phyloP scores from a whole-genome alignment of 306 rosid species.

The Cucurbita maxima region DNA sequence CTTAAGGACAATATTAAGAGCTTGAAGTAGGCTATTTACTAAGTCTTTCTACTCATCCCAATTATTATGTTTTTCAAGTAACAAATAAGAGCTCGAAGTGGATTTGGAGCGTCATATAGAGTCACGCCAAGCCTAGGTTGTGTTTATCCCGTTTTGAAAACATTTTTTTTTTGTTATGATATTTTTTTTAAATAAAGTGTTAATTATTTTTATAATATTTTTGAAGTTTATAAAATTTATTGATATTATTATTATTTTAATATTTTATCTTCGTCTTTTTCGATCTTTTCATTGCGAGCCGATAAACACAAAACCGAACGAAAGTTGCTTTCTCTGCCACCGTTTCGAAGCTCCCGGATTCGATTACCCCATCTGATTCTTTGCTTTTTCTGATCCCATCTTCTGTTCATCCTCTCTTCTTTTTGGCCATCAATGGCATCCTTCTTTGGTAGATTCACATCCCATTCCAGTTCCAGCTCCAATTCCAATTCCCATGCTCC shows the following conservation, averaged over 20 bases:
- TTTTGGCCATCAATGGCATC: conserved; percentile 30
- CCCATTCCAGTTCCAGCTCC: conserved; percentile 19
- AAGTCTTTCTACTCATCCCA: too few relatives aligned
- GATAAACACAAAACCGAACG: not conserved
- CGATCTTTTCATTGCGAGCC: conserved; percentile 36
- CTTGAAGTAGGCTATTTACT: too few relatives aligned
- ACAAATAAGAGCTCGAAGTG: too few relatives aligned
- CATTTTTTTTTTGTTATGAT: too few relatives aligned
- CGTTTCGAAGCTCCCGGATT: not conserved
- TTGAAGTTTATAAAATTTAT: too few relatives aligned
- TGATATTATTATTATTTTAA: conserved; percentile 13
- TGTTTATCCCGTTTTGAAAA: too few relatives aligned
- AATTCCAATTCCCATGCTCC: conserved; percentile 33
- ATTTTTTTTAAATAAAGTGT: too few relatives aligned
- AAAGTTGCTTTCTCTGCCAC: not conserved
- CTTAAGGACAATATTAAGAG: too few relatives aligned
- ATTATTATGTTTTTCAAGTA: too few relatives aligned
- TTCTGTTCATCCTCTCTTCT: not conserved
- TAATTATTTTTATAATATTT: too few relatives aligned
- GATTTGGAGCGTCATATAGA: too few relatives aligned
- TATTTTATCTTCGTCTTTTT: conserved; percentile 44
- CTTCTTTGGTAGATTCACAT: conserved; percentile 8
- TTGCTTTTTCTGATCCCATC: not conserved
- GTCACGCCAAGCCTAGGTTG: too few relatives aligned
- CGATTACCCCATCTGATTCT: not conserved